These are phyloP conservation scores for Hypocrella siamensis DNA, from an alignment of 2,329 filamentous ascomycete genomes.

Conservation along the genomic window DNA sequence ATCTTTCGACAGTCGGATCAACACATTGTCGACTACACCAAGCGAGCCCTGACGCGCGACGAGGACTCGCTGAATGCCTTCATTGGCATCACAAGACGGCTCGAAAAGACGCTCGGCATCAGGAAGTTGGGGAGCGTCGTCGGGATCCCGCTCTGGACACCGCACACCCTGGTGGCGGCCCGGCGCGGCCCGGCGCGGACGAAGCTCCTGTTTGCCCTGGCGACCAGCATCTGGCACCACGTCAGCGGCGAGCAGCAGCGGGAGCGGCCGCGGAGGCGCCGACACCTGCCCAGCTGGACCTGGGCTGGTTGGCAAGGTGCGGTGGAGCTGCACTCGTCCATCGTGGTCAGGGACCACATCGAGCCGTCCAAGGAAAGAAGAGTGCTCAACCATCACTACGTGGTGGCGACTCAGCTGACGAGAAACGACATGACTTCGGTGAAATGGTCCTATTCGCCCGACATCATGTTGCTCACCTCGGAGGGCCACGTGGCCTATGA, in stretches of 20 bases:
- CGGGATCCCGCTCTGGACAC: constrained; percentile 17
- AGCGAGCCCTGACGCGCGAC: constrained; percentile 12
- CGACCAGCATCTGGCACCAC: constrained; percentile 22
- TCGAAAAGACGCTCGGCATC: constrained; percentile 14
- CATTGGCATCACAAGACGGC: constrained; percentile 13
- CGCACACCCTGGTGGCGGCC: constrained; percentile 2
- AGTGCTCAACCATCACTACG: constrained; percentile 18
- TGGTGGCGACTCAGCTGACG: constrained; percentile 17
- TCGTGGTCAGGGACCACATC: constrained; percentile 15
- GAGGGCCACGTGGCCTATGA: constrained; percentile 17
- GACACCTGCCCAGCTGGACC: constrained; percentile 19
- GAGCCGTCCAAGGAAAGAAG: constrained; percentile 13
- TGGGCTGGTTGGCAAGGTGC: constrained; percentile 20
- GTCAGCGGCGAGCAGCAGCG: constrained; percentile 8
- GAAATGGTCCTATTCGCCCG: constrained; percentile 18
- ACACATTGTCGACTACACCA: constrained; percentile 16
- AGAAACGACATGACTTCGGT: constrained; percentile 15
- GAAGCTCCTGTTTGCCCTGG: constrained; percentile 16
- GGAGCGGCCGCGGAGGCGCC: constrained; percentile 9
- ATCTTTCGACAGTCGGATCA: constrained; percentile 19
- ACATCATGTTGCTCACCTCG: constrained; percentile 12
- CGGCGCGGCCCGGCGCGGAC: constrained; percentile 12
- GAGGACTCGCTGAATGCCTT: constrained; percentile 18
- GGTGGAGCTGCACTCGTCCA: constrained; percentile 17
- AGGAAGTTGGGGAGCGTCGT: constrained; percentile 15